Evolutionary conservation across 495 filamentous ascomycete genomes (phyloP), one percentile per base, ranked within the genome.

Genomic region (Ascobolus immersus): DNA sequence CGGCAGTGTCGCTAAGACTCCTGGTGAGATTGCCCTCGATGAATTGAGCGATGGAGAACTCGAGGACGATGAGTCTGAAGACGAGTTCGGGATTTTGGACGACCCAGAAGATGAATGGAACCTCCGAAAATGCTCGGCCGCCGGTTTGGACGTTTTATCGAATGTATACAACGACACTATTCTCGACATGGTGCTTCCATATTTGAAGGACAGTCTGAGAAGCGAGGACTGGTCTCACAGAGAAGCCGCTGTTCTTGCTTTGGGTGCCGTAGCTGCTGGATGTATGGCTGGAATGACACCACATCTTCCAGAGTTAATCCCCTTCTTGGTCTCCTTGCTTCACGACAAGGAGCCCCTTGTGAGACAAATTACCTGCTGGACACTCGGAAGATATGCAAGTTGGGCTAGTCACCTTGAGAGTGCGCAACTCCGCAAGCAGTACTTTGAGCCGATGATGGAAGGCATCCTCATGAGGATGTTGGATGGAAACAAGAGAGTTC

Each of bases 281-380:
- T 99, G 86, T 51, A 74, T 94, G 58, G 67, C 74, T 21, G 74
- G 73, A 22, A 78, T 99, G 21, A 69, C 71, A 22, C 89, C 84
- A 22, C 80, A 93, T 49, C 69, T 99, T 17, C 81, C 79, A 1
- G 74, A 91, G 38, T 61, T 99, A 23, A 69, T 93, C 8, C 77
- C 77, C 2, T 99, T 89, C 44, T 66, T 99, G 28, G 75, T 92
- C 37, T 77, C 76, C 13, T 58, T 92, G 2, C 59, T 99, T 5
- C 69, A 75, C 22, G 86, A 99, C 44, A 39, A 59, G 2, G 78
- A 93, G 46, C 77, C 89, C 2, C 73, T 93, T n/a, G 82, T 99
- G 15, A 68, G 86, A 20, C 78, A 89, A 49, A 99, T 99, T 37
- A 94, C 89, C 6, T 94, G 86, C 52, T 99, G 86, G 86, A 84